Evolutionary conservation across 1,139 yeast genomes (phyloP).

Genomic region (Suhomyces taliae): DNA sequence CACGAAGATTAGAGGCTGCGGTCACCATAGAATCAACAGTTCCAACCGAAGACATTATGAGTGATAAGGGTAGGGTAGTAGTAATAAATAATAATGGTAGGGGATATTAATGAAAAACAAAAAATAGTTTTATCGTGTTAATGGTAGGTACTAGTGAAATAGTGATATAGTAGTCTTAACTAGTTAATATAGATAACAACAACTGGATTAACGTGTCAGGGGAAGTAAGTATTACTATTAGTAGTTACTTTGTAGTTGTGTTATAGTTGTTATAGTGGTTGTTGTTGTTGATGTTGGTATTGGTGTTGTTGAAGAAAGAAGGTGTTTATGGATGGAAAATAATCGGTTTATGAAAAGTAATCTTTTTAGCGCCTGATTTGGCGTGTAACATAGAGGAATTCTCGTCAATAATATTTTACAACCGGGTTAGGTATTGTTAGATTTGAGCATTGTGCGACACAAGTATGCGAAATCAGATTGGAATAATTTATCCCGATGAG

Average conservation of each 20-base stretch:
- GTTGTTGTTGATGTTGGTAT: neutral
- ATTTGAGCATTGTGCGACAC: constrained; percentile 2
- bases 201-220: too few relatives aligned
- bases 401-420: constrained; percentile 8
- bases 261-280: neutral
- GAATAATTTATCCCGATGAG: constrained; percentile 3
- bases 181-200: too few relatives aligned
- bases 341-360: neutral
- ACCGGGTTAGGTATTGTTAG: constrained; percentile 3
- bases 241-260: too few relatives aligned
- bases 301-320: neutral
- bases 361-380: constrained; percentile 1
- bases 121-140: too few relatives aligned
- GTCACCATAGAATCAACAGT: constrained; percentile 16
- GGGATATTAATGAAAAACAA: too few relatives aligned
- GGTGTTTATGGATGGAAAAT: neutral
- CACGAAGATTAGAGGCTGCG: constrained; percentile 11
- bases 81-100: neutral
- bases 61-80: neutral
- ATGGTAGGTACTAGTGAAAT: too few relatives aligned
- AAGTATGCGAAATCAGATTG: neutral
- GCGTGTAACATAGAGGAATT: constrained; percentile 6
- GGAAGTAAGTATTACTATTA: too few relatives aligned
- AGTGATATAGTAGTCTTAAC: too few relatives aligned
- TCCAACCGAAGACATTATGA: constrained; percentile 13